These are phyloP conservation scores for Pleurotus citrinopileatus DNA, from an alignment of 768 basidiomycete genomes.

Conservation along the genomic window DNA sequence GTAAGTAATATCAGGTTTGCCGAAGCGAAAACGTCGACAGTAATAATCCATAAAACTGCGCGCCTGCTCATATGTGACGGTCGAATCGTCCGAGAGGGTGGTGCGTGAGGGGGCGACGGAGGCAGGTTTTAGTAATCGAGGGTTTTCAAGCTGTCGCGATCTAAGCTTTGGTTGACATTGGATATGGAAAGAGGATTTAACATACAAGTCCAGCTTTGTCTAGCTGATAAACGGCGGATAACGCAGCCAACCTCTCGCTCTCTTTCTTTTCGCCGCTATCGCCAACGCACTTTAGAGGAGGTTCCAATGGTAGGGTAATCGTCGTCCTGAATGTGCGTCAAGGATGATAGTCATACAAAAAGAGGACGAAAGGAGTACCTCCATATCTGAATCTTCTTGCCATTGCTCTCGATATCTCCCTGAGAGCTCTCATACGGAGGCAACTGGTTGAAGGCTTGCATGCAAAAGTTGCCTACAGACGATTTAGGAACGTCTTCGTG, in stretches of 20 bases:
- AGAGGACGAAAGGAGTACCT: constrained; percentile 33
- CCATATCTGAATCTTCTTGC: constrained; percentile 29
- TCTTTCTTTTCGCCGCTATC: constrained; percentile 57
- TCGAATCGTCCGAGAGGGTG: constrained; percentile 59
- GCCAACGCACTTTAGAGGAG: constrained; percentile 56
- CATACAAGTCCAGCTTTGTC: constrained; percentile 62
- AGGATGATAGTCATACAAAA: not conserved
- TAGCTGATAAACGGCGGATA: constrained; percentile 73
- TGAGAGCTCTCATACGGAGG: constrained; percentile 32
- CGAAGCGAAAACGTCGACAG: constrained; percentile 74
- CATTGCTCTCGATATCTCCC: constrained; percentile 23
- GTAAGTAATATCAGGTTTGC: constrained; percentile 67
- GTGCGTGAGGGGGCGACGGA: constrained; percentile 3
- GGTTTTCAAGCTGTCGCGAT: constrained; percentile 34
- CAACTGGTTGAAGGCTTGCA: constrained; percentile 21
- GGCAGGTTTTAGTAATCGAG: constrained; percentile 25
- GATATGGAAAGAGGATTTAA: constrained; percentile 14
- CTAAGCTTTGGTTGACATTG: not conserved
- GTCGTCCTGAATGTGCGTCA: constrained; percentile 9
- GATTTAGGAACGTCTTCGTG: constrained; percentile 35
- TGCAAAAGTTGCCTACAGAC: constrained; percentile 38
- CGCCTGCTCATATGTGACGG: constrained; percentile 68
- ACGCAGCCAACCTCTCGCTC: constrained; percentile 72
- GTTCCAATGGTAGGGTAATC: constrained; percentile 29
- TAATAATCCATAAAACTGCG: constrained; percentile 95